Conservation (phyloP, 2,329 filamentous ascomycete genomes). For the Aspergillus tanneri region DNA sequence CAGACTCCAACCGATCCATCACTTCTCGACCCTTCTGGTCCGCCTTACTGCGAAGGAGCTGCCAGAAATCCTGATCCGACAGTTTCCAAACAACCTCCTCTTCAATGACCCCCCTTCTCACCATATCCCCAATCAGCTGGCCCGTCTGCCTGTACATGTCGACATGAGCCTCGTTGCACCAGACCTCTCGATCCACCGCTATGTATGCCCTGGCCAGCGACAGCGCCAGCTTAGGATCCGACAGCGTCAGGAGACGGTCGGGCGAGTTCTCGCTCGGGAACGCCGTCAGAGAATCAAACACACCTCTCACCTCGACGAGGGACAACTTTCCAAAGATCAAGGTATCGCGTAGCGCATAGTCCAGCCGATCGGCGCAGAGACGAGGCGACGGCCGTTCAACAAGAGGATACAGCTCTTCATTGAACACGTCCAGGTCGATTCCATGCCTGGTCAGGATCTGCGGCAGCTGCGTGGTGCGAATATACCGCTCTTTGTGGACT, state of each 20-base stretch:
- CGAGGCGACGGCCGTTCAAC: conserved; percentile 41
- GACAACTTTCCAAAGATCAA: conserved; percentile 35
- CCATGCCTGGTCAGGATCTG: conserved; percentile 35
- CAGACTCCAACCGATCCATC: no score
- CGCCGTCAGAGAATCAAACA: conserved; percentile 30
- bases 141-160: conserved; percentile 38
- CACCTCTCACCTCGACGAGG: conserved; percentile 27
- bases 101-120: conserved; percentile 22
- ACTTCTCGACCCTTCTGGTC: conserved; percentile 15
- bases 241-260: conserved; percentile 34
- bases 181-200: conserved; percentile 37
- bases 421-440: conserved; percentile 30
- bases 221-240: conserved; percentile 31
- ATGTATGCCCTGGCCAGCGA: conserved; percentile 36
- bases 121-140: conserved; percentile 32
- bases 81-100: conserved; percentile 36
- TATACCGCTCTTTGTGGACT: conserved; percentile 40
- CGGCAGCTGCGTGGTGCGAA: conserved; percentile 35
- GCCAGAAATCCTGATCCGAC: conserved; percentile 41
- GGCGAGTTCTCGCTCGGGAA: conserved; percentile 28
- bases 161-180: conserved; percentile 40
- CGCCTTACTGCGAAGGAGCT: conserved; percentile 25
- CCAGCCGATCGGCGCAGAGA: conserved; percentile 43
- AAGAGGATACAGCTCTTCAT: conserved; percentile 41
- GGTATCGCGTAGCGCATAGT: conserved; percentile 41